Percentiles rank a stretch among this genome's conserved stretches.
Evolutionary conservation across 2,329 filamentous ascomycete species (phyloP).

Genomic region (Herpotrichia juniperi): DNA sequence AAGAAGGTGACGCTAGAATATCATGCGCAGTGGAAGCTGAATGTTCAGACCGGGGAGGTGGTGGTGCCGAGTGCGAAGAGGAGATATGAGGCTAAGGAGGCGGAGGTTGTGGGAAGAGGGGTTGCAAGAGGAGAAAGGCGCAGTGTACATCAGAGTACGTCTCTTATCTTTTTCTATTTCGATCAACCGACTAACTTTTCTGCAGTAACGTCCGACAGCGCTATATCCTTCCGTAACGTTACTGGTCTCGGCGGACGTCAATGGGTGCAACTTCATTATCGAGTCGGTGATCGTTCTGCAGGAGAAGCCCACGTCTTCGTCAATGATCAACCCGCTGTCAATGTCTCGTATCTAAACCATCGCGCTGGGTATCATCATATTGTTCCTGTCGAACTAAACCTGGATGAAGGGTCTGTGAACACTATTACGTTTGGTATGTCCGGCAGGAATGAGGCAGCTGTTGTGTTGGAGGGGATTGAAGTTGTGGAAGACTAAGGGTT

Average conservation of each 20-base stretch:
- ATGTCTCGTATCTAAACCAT: slow-evolving; percentile 46
- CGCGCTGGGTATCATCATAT: slow-evolving; percentile 45
- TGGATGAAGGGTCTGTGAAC: slow-evolving; percentile 40
- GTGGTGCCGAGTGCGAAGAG: slow-evolving; percentile 36
- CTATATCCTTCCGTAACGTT: slow-evolving; percentile 45
- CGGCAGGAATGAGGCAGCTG: slow-evolving; percentile 20
- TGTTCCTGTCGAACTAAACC: slow-evolving; percentile 41
- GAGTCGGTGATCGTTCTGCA: slow-evolving; percentile 28
- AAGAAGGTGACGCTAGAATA: slow-evolving; percentile 46
- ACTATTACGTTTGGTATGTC: slow-evolving; percentile 43
- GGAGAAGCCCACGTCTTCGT: slow-evolving; percentile 44
- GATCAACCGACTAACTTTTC: background rate
- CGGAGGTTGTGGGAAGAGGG: slow-evolving; percentile 28
- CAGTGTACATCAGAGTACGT: slow-evolving; percentile 16
- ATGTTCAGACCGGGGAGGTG: slow-evolving; percentile 46
- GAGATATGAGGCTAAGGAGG: slow-evolving; percentile 43
- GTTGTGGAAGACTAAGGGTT: slow-evolving; percentile 19
- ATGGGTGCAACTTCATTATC: slow-evolving; percentile 49
- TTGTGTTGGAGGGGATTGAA: slow-evolving; percentile 22
- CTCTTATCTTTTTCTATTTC: background rate
- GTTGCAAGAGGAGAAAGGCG: slow-evolving; percentile 16
- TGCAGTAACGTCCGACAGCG: slow-evolving; percentile 26
- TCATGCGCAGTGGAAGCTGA: slow-evolving; percentile 50
- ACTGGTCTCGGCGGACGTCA: slow-evolving; percentile 44
- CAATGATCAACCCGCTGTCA: slow-evolving; percentile 42